A percentile compares a stretch with the other conserved stretches of the same genome.
Evolutionary conservation across 1,284 basidiomycete genomes (phyloP).

Genomic region (Cutaneotrichosporon sp.): DNA sequence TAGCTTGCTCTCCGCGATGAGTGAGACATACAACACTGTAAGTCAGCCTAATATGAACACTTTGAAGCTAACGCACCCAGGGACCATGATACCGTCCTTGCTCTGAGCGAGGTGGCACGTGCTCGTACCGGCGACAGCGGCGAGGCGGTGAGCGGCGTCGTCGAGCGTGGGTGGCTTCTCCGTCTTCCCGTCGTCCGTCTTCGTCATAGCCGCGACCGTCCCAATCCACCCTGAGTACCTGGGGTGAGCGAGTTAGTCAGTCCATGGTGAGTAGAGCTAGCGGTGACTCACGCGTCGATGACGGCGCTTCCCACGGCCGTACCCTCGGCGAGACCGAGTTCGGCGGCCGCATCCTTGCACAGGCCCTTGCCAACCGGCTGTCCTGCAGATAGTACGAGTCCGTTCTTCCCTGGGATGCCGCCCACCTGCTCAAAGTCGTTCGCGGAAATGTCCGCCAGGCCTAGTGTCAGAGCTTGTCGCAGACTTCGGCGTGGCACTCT

Average conservation of each 20-base stretch:
- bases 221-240: conserved; percentile 99
- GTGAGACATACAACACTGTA: conserved; percentile 32
- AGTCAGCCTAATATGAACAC: not conserved
- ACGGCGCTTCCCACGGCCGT: conserved; percentile 91
- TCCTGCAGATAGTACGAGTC: conserved; percentile 80
- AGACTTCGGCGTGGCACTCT: not conserved
- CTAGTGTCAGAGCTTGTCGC: conserved; percentile 9
- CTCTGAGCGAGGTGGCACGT: conserved; percentile 91
- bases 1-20: not conserved
- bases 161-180: conserved; percentile 60
- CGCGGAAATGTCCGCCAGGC: conserved; percentile 54
- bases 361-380: conserved; percentile 85
- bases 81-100: conserved; percentile 77
- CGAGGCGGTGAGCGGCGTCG: conserved; percentile 77
- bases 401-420: conserved; percentile 61
- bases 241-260: conserved; percentile 4
- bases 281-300: conserved; percentile 76
- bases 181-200: conserved; percentile 56
- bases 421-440: conserved; percentile 75
- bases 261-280: not conserved
- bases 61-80: conserved; percentile 57
- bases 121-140: conserved; percentile 91
- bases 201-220: conserved; percentile 80
- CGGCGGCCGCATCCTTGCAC: conserved; percentile 71
- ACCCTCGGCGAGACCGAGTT: conserved; percentile 82